phyloP scores from a whole-genome alignment of 345 rosid genomes.

The Viola odorata region DNA sequence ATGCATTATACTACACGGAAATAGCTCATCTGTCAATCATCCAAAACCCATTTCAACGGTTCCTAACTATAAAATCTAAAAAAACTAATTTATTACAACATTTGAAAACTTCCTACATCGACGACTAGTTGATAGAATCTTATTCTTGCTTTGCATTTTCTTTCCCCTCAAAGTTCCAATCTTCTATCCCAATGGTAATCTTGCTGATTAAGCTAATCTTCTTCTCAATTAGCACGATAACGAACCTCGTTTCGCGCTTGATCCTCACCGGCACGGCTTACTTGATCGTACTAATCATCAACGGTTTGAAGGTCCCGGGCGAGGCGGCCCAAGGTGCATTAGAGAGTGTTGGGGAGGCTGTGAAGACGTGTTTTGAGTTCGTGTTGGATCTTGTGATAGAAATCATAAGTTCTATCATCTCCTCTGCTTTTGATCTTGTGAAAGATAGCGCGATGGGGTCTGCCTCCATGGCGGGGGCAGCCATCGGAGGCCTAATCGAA shows the following conservation, averaged over 20 bases:
- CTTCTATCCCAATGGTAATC: slow-evolving; percentile 19
- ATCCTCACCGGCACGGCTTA: slow-evolving; percentile 23
- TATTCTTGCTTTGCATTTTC: slow-evolving; percentile 1
- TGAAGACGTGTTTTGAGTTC: slow-evolving; percentile 20
- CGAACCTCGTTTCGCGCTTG: slow-evolving; percentile 20
- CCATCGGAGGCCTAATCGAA: slow-evolving; percentile 22
- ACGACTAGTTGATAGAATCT: background rate
- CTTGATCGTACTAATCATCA: slow-evolving; percentile 25
- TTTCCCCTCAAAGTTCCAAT: slow-evolving; percentile 2
- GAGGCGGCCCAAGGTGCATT: slow-evolving; percentile 29
- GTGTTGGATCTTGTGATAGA: slow-evolving; percentile 21
- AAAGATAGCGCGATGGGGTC: slow-evolving; percentile 22
- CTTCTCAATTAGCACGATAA: slow-evolving; percentile 12
- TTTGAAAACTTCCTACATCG: background rate
- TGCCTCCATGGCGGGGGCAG: slow-evolving; percentile 13
- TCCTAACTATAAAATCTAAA: slow-evolving; percentile 6
- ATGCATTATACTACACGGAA: slow-evolving; percentile 1
- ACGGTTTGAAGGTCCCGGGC: slow-evolving; percentile 27
- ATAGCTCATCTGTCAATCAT: background rate
- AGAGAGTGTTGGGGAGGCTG: slow-evolving; percentile 20
- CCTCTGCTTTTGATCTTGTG: slow-evolving; percentile 24
- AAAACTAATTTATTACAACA: background rate
- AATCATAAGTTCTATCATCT: slow-evolving; percentile 14
- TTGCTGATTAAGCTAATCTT: slow-evolving; percentile 24
- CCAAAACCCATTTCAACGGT: slow-evolving; percentile 6